Conservation (phyloP, 768 basidiomycete genomes). For the Pulveroboletus sp. region DNA sequence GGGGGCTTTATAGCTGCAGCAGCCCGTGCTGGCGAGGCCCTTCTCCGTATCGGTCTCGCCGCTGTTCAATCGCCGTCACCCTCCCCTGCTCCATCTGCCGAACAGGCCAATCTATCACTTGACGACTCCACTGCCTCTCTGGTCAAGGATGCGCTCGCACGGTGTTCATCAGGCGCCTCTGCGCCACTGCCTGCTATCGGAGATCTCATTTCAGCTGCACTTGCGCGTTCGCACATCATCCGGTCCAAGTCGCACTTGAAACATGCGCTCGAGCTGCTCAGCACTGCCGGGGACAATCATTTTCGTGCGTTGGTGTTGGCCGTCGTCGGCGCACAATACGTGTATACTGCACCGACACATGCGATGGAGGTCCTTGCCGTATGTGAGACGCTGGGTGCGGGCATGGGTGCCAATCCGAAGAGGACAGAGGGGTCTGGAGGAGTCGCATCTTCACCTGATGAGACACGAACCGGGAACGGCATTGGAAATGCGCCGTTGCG, state of each 20-base stretch:
- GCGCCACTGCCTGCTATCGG: conserved; percentile 14
- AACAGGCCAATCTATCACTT: conserved; percentile 10
- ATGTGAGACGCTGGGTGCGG: conserved; percentile 66
- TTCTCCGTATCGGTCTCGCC: conserved; percentile 44
- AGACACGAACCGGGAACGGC: conserved; percentile 23
- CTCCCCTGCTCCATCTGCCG: background rate
- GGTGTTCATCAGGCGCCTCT: conserved; percentile 21
- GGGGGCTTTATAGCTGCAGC: conserved; percentile 42
- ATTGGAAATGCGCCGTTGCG: conserved; percentile 62
- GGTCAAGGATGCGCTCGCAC: conserved; percentile 24
- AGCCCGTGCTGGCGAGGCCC: conserved; percentile 49
- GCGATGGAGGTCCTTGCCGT: conserved; percentile 61
- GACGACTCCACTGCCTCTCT: conserved; percentile 16
- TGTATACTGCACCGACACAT: conserved; percentile 66
- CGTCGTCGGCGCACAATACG: conserved; percentile 63
- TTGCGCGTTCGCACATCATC: conserved; percentile 23
- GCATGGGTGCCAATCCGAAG: conserved; percentile 46
- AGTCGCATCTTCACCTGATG: background rate
- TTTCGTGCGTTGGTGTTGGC: conserved; percentile 66
- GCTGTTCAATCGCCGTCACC: conserved; percentile 4
- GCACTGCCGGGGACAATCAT: conserved; percentile 62
- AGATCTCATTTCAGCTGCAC: conserved; percentile 16
- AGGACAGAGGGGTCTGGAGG: conserved; percentile 7
- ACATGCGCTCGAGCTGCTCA: conserved; percentile 53
- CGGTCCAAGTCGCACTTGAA: conserved; percentile 44